Base-by-base conservation (phyloP, 306 rosid species). In the Aeschynomene evenia region DNA sequence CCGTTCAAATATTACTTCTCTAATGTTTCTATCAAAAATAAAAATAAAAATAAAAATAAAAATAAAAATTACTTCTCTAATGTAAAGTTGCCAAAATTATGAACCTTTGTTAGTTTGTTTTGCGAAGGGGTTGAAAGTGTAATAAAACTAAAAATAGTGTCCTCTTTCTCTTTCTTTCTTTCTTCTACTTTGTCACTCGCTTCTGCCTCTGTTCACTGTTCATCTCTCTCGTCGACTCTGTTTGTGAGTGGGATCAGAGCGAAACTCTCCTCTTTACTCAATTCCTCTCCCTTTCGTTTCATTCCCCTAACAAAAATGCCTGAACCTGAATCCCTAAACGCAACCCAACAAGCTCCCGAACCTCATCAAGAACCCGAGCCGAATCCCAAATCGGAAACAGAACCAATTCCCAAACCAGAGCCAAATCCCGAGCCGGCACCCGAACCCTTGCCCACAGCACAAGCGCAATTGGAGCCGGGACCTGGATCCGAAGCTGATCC, bases 401-500 rank as follows among this genome's bases (percentile, higher is more conserved):
- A 55, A 26, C 24, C 66, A 2, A 48, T 2, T 7, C 26, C 66
- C 8, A 22, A 72, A 0, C 61, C 39, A 9, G 46, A 71, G 19
- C 51, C 69, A 18, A 24, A 7, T 36, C 4, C 58, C 22, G 8
- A 1, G 11, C 39, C 40, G 0, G 68, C 23, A 43, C 0, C 28
- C 6, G 77, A 75, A 20, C 29, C 59, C 9, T 52, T 13, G 31
- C 46, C 54, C 11, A 0, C 60, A 7, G 36, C 54, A 0, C 50
- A 29, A 23, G 2, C 59, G 3, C 69, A 61, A 54, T 51, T 7
- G 70, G 73, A 73, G 54, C 29, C 24, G 31, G 69, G 73, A 57
- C 70, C 71, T 31, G 63, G 40, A 77, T 51, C 83, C 36, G 66
- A 20, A 67, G 29, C 73, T 66, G 82, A 81, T 63, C 76, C 76